A percentile compares a stretch with the other conserved stretches of the same genome.
These are phyloP conservation scores for Apiospora hydei DNA, from an alignment of 2,329 filamentous ascomycete species.

Conservation along the genomic window DNA sequence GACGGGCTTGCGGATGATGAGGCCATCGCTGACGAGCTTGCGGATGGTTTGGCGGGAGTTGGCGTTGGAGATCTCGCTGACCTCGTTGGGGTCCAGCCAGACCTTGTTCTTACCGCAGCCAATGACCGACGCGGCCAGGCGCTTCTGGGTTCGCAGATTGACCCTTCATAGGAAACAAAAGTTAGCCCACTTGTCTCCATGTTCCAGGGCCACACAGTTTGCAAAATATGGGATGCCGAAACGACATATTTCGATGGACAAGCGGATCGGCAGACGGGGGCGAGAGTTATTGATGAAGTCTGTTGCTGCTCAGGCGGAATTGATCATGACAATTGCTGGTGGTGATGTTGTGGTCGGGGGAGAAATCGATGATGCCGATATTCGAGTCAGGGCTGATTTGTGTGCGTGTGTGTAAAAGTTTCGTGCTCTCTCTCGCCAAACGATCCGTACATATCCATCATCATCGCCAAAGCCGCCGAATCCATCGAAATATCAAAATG, in stretches of 20 bases:
- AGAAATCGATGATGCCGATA: constrained; percentile 13
- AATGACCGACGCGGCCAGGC: constrained; percentile 97
- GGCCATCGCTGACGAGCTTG: constrained; percentile 99
- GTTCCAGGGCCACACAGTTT: constrained; percentile 9
- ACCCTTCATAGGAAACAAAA: constrained; percentile 68
- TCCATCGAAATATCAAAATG: constrained; percentile 21
- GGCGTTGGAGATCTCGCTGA: constrained; percentile 99
- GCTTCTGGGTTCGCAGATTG: constrained; percentile 99
- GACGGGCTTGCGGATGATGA: constrained; percentile 99
- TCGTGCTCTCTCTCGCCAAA: constrained; percentile 8
- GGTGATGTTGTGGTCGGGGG: not conserved
- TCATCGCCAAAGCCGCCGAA: constrained; percentile 1
- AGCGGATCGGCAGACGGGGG: not conserved
- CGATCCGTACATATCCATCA: constrained; percentile 7
- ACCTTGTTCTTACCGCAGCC: constrained; percentile 99
- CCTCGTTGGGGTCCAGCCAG: constrained; percentile 99
- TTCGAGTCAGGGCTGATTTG: constrained; percentile 9
- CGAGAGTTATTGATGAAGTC: not conserved
- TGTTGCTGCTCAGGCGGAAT: not conserved
- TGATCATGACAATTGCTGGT: not conserved
- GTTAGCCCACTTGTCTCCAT: constrained; percentile 22
- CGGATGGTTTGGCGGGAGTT: constrained; percentile 99
- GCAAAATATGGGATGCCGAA: not conserved
- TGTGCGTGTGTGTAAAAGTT: not conserved
- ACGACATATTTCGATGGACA: constrained; percentile 16